Conservation (phyloP, 2,329 filamentous ascomycete species). For the Trichoderma pleuroti region DNA sequence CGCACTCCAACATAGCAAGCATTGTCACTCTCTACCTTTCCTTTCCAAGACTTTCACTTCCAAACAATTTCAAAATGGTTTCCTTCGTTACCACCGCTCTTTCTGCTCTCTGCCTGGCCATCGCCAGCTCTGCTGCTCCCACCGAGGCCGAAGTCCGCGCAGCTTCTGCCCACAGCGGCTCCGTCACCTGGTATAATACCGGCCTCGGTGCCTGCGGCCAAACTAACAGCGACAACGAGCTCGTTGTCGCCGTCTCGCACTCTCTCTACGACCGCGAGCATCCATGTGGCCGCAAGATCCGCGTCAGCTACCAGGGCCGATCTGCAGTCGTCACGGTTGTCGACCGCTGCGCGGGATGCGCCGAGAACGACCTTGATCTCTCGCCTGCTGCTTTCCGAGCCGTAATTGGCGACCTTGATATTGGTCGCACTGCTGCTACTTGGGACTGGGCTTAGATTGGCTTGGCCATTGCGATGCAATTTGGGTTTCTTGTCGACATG, state of each 20-base stretch:
- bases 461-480: background rate
- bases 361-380: constrained; percentile 46
- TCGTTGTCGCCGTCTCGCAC: constrained; percentile 65
- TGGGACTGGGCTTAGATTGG: constrained; percentile 29
- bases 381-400: constrained; percentile 45
- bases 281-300: constrained; percentile 62
- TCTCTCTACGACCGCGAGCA: constrained; percentile 60
- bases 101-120: constrained; percentile 11
- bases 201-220: constrained; percentile 67
- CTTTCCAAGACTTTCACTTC: background rate
- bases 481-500: background rate
- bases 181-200: constrained; percentile 56
- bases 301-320: constrained; percentile 48
- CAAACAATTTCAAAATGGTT: constrained; percentile 3
- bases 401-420: constrained; percentile 35
- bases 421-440: constrained; percentile 24
- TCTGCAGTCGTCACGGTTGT: constrained; percentile 62
- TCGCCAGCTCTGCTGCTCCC: constrained; percentile 12
- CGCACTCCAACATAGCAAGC: background rate
- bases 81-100: constrained; percentile 1
- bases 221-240: constrained; percentile 49
- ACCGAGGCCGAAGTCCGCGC: background rate
- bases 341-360: constrained; percentile 59
- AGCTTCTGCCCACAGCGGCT: constrained; percentile 8
- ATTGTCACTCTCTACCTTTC: background rate